A percentile compares a stretch with the other conserved stretches of the same genome.
Evolutionary conservation across 768 basidiomycete genomes (phyloP).

Genomic region (Agrocybe chaxingu): DNA sequence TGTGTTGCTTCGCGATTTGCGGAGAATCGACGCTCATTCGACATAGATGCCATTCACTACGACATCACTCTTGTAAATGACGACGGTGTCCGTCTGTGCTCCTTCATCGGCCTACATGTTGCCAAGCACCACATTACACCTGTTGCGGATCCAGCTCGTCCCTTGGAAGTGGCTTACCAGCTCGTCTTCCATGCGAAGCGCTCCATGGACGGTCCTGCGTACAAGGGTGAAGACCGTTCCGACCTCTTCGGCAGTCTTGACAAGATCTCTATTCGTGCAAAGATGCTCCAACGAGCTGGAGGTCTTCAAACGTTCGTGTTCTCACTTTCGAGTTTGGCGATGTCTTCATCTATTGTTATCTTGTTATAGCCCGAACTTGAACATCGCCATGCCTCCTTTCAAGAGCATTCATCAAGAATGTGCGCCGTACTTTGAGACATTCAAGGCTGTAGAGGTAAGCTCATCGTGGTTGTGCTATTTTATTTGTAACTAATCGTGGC

Average conservation of each 20-base stretch:
- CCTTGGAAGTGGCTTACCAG: conserved; percentile 7
- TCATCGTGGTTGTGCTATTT: too few species aligned
- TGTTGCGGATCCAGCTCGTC: conserved; percentile 8
- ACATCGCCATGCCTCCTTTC: background rate
- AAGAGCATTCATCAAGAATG: background rate
- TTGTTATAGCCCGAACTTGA: background rate
- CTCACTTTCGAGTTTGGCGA: too few species aligned
- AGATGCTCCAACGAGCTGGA: conserved; percentile 3
- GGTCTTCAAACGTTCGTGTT: background rate
- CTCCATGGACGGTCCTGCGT: background rate
- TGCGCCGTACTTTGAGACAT: conserved; percentile 1
- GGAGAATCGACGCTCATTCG: background rate
- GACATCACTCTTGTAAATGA: conserved; percentile 24
- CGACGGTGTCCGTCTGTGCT: conserved; percentile 17
- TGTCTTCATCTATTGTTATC: background rate
- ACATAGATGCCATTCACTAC: conserved; percentile 20
- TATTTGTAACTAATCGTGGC: background rate
- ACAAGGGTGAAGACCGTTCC: conserved; percentile 1
- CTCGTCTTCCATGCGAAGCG: conserved; percentile 9
- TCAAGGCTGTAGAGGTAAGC: conserved; percentile 4
- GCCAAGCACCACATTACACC: conserved; percentile 14
- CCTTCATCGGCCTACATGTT: conserved; percentile 11
- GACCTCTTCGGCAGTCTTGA: conserved; percentile 9
- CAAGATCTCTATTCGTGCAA: conserved; percentile 6
- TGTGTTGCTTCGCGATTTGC: background rate